phyloP scores from a whole-genome alignment of 2,329 filamentous ascomycete species.

The Ascochyta pisi region DNA sequence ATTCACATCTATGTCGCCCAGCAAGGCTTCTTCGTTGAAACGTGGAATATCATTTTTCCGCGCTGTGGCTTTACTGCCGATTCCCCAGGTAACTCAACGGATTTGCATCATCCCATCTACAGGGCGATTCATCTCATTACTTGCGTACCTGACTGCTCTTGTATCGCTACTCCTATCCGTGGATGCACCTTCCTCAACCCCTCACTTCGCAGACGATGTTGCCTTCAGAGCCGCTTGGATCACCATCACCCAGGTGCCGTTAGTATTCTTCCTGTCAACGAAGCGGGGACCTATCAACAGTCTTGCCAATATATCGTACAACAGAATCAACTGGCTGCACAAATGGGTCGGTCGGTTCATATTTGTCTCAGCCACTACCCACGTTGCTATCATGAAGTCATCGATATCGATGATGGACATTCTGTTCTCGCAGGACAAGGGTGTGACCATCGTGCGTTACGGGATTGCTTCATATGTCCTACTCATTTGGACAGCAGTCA shows the following conservation, averaged over 20 bases:
- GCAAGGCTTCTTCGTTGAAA: not conserved
- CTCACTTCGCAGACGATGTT: constrained; percentile 38
- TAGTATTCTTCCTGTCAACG: constrained; percentile 36
- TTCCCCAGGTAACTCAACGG: not conserved
- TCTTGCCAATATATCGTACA: constrained; percentile 29
- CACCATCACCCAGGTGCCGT: constrained; percentile 35
- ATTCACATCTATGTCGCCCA: not conserved
- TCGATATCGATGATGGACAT: constrained; percentile 32
- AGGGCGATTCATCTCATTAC: constrained; percentile 14
- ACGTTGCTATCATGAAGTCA: constrained; percentile 35
- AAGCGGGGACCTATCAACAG: constrained; percentile 35
- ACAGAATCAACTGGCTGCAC: constrained; percentile 35
- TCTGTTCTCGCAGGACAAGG: constrained; percentile 25
- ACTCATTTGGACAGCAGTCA: constrained; percentile 34
- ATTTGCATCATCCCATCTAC: constrained; percentile 3
- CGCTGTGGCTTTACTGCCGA: constrained; percentile 14
- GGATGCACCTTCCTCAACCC: constrained; percentile 28
- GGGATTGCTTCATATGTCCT: constrained; percentile 33
- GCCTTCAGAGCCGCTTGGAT: constrained; percentile 42
- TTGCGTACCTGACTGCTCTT: constrained; percentile 16
- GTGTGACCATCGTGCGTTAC: constrained; percentile 32
- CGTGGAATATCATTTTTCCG: constrained; percentile 10
- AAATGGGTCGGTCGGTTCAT: constrained; percentile 32
- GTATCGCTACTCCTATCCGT: constrained; percentile 25
- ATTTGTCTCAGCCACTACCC: constrained; percentile 36